Conservation (phyloP, 306 rosid species). For the Delonix regia region DNA sequence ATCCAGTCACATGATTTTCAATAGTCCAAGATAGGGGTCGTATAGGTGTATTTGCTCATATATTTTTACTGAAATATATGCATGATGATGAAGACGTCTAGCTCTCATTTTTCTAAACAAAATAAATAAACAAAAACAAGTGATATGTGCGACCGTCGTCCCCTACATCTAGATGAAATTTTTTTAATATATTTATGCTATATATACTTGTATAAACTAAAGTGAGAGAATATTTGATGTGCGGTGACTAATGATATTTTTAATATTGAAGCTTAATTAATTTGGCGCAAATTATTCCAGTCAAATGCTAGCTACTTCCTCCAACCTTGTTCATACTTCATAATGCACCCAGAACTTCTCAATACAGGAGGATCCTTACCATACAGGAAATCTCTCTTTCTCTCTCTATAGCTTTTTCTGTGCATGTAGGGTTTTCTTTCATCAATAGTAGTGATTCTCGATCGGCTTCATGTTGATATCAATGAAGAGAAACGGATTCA, state of each 20-base stretch:
- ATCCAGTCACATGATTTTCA: slow-evolving; percentile 43
- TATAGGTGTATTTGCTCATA: background rate
- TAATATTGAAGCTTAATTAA: background rate
- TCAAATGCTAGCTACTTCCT: background rate
- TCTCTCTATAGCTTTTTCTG: slow-evolving; percentile 17
- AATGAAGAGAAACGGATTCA: background rate
- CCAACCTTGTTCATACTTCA: background rate
- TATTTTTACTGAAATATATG: background rate
- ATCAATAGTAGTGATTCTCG: slow-evolving; percentile 26
- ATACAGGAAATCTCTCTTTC: background rate
- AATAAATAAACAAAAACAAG: background rate
- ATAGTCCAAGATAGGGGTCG: slow-evolving; percentile 37
- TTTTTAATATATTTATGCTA: background rate
- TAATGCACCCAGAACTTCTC: background rate
- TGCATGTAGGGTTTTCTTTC: background rate
- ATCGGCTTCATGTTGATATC: slow-evolving; percentile 7
- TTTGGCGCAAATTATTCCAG: slow-evolving; percentile 19
- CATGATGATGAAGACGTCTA: slow-evolving; percentile 23
- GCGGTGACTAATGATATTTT: slow-evolving; percentile 11
- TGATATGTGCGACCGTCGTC: slow-evolving; percentile 53
- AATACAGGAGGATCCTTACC: background rate
- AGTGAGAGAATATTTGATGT: slow-evolving; percentile 34
- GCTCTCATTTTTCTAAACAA: too few species aligned
- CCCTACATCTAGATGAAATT: background rate
- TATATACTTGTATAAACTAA: background rate